Evolutionary conservation across 2,329 filamentous ascomycete species (phyloP).

Genomic region (Colletotrichum theobromicola): DNA sequence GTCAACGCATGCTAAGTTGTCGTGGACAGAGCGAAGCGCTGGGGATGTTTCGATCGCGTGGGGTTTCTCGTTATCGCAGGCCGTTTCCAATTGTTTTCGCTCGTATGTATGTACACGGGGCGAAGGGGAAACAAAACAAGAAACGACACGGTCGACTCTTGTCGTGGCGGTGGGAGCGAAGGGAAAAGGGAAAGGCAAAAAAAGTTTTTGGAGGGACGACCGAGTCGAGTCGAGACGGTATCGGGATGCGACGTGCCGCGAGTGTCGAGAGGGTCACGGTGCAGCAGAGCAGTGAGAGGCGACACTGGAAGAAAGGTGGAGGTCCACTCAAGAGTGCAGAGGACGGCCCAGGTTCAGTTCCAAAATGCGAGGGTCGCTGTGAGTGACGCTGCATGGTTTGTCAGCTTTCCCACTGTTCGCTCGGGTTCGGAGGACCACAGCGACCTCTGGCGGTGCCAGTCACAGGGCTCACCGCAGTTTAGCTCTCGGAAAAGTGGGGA

Average conservation of each 20-base stretch:
- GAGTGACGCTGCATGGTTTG: slow-evolving; percentile 15
- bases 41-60: not conserved
- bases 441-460: not conserved
- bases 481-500: slow-evolving; percentile 16
- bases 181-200: not conserved
- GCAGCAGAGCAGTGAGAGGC: not conserved
- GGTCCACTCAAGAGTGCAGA: not conserved
- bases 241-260: slow-evolving; percentile 13
- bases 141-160: not conserved
- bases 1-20: slow-evolving; percentile 16
- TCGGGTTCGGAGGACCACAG: not conserved
- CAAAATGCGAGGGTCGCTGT: not conserved
- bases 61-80: not conserved
- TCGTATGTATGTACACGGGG: not conserved
- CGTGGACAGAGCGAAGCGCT: not conserved
- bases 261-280: not conserved
- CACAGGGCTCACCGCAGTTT: slow-evolving; percentile 12
- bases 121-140: not conserved
- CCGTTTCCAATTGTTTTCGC: not conserved
- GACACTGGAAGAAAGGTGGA: not conserved
- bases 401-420: slow-evolving; percentile 6
- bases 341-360: not conserved
- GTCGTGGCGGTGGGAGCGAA: not conserved
- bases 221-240: slow-evolving; percentile 7
- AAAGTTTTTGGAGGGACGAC: slow-evolving; percentile 7